Evolutionary conservation across 257 asterid genomes (phyloP), one percentile per base, ranked within the genome.

Genomic region (Nyctanthes arbortristis): DNA sequence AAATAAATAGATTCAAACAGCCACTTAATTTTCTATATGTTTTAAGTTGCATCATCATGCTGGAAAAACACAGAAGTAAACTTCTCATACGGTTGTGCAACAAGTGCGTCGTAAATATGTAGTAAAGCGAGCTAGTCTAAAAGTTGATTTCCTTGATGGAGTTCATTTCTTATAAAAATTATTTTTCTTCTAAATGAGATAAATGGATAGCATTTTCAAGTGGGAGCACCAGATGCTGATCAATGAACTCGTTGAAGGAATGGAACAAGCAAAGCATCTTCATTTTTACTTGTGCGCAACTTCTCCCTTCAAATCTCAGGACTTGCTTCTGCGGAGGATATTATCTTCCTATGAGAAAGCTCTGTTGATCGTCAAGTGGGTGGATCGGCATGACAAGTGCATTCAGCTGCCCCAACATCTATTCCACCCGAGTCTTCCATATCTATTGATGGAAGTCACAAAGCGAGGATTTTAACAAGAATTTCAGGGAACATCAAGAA

Each of bases 281-380:
- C 85, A 82, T 28, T 54, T 75, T 36, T 84, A 84, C 54, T 60
- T 91, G 83, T 30, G 75, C 71, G 66, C 85, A 3, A 62, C 75
- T 5, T 77, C 81, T 72, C 78, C 81, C 18, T 73, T 77, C 0
- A 75, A 88, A 65, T 61, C 75, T 5, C 83, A 78, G 27, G 86
- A 87, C 28, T 69, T 84, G 74, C 83, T 84, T 59, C 34, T 93
- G 77, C 96, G 82, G 79, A 83, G 80, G 74, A 89, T 93, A 30
- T 32, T 89, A 56, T 84, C 90, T 25, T 85, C 96, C 27, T 93
- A 79, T 60, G 96, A 93, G 79, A 93, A 87, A 68, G 84, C 96
- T 30, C 70, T 93, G 65, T 27, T 72, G 82, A 83, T 89, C 70
- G 91, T 93, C 37, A 86, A 82, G 59, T 80, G 85, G 73, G 40